These are phyloP conservation scores for Desmodesmus armatus DNA, from an alignment of 139 green algal genomes.

Conservation along the genomic window DNA sequence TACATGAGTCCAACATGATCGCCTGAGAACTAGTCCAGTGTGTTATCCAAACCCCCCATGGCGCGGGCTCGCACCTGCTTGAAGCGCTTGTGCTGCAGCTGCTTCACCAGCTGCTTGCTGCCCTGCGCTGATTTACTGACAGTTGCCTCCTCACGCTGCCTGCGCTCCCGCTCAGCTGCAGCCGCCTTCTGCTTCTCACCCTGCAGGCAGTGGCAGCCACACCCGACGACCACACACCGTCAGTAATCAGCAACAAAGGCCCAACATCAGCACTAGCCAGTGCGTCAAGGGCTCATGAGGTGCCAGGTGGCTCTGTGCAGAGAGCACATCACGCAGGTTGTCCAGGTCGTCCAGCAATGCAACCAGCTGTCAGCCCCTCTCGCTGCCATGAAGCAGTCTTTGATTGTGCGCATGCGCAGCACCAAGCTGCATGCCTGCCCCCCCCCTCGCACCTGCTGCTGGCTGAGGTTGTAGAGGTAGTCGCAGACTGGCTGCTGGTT, in stretches of 20 bases:
- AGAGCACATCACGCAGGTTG: too few relatives aligned
- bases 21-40: too few relatives aligned
- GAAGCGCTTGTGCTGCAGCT: conserved; percentile 81
- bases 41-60: too few relatives aligned
- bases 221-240: conserved; percentile 15
- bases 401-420: background rate
- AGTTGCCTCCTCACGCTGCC: conserved; percentile 26
- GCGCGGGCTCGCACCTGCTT: too few relatives aligned
- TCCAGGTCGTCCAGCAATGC: too few relatives aligned
- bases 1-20: too few relatives aligned
- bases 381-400: conserved; percentile 18
- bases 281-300: too few relatives aligned
- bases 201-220: background rate
- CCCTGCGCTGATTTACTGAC: conserved; percentile 4
- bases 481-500: conserved; percentile 67
- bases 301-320: too few relatives aligned
- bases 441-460: conserved; percentile 64
- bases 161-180: conserved; percentile 21
- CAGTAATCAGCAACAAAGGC: conserved; percentile 36
- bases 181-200: conserved; percentile 4
- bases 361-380: too few relatives aligned
- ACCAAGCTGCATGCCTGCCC: conserved; percentile 52
- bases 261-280: too few relatives aligned
- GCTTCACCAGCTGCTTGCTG: conserved; percentile 67
- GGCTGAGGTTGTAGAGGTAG: conserved; percentile 73